phyloP scores from a whole-genome alignment of 352 stramenopile genomes.

The Blastocystis sp. region DNA sequence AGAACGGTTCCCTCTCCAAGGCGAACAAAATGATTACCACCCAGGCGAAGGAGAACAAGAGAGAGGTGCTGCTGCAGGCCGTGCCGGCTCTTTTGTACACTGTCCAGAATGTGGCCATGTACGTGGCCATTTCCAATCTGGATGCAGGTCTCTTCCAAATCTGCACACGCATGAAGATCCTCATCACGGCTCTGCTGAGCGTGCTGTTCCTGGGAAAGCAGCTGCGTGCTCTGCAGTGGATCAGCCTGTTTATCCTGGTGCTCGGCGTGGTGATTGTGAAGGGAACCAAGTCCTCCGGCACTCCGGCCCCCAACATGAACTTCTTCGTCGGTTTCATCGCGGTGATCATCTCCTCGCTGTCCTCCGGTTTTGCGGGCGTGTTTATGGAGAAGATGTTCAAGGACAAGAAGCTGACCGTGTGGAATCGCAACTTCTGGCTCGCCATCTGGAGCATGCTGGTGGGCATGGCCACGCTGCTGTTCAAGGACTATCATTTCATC shows the following conservation, averaged over 20 bases:
- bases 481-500: constrained; percentile 76
- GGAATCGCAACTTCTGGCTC: constrained; percentile 85
- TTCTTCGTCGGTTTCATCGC: constrained; percentile 76
- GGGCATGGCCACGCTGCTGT: constrained; percentile 76
- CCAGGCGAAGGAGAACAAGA: constrained; percentile 74
- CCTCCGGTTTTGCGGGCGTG: constrained; percentile 81
- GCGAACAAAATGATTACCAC: constrained; percentile 60
- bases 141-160: constrained; percentile 84
- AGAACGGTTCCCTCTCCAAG: constrained; percentile 23
- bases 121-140: constrained; percentile 82
- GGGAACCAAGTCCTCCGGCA: not conserved
- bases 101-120: constrained; percentile 84
- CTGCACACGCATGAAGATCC: constrained; percentile 84
- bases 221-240: constrained; percentile 78
- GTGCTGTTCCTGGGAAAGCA: constrained; percentile 80
- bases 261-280: constrained; percentile 79
- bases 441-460: constrained; percentile 81
- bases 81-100: constrained; percentile 82
- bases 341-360: constrained; percentile 79
- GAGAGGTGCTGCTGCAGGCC: constrained; percentile 80
- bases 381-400: constrained; percentile 90
- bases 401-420: constrained; percentile 77
- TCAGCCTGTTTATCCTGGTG: constrained; percentile 79
- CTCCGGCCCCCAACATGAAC: constrained; percentile 53
- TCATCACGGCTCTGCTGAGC: constrained; percentile 84